phyloP scores from a whole-genome alignment of 306 rosid genomes.

The Medicago ruthenica region DNA sequence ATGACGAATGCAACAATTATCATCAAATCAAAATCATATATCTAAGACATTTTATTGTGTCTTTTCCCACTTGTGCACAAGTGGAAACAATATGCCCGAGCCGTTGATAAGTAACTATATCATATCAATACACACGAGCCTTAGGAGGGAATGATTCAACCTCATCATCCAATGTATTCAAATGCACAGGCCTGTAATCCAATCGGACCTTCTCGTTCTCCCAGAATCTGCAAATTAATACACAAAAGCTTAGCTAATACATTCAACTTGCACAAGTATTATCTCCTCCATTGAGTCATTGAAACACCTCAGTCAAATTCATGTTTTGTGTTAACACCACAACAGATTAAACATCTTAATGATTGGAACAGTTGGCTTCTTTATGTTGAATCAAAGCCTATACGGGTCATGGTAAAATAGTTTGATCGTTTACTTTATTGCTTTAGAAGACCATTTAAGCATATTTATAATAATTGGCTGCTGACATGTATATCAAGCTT shows the following conservation, averaged over 20 bases:
- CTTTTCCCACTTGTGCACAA: conserved; percentile 34
- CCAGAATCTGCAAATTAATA: conserved; percentile 73
- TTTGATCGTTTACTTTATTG: neutral
- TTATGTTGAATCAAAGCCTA: too few species aligned
- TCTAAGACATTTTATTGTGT: conserved; percentile 48
- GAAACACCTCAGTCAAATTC: conserved; percentile 13
- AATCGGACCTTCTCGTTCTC: conserved; percentile 79
- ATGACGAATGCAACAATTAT: conserved; percentile 51
- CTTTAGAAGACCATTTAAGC: neutral
- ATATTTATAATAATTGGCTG: too few species aligned
- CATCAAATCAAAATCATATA: conserved; percentile 40
- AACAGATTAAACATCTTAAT: neutral
- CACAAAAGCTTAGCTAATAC: conserved; percentile 31
- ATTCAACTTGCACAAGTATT: neutral
- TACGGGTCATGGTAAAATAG: too few species aligned
- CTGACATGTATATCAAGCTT: neutral
- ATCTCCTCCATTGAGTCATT: conserved; percentile 12
- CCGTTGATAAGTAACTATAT: conserved; percentile 23
- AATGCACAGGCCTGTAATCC: conserved; percentile 92
- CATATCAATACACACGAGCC: conserved; percentile 86
- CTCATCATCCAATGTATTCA: conserved; percentile 90
- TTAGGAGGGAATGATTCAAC: conserved; percentile 91
- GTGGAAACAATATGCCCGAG: conserved; percentile 29
- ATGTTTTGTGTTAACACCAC: neutral
- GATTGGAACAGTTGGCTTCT: too few species aligned